Evolutionary conservation across 257 asterid genomes (phyloP).

Genomic region (Nicotiana obtusifolia): DNA sequence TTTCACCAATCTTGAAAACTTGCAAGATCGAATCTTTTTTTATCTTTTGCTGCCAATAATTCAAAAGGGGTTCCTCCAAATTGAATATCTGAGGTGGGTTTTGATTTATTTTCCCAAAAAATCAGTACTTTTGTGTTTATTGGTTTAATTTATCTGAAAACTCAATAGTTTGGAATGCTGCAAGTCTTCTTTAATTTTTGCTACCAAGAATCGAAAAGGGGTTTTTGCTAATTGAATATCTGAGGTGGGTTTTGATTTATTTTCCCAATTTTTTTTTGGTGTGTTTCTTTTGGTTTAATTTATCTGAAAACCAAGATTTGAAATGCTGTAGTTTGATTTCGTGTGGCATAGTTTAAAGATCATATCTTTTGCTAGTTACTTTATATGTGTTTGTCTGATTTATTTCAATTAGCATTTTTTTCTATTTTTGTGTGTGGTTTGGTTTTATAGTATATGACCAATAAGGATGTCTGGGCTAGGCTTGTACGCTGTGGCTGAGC

Average conservation of each 20-base stretch:
- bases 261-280: neutral
- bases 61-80: constrained; percentile 1
- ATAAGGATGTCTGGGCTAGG: neutral
- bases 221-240: constrained; percentile 6
- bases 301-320: neutral
- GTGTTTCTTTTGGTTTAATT: neutral
- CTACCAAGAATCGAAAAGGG: neutral
- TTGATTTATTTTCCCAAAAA: neutral
- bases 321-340: neutral
- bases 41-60: neutral
- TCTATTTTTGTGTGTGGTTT: neutral
- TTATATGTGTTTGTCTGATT: neutral
- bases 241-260: constrained; percentile 4
- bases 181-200: neutral
- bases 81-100: constrained; percentile 8
- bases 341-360: neutral
- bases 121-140: neutral
- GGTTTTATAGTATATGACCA: neutral
- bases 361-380: neutral
- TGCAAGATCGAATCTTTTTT: neutral
- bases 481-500: too few relatives aligned
- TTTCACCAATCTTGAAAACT: neutral
- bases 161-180: neutral
- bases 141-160: neutral
- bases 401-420: neutral